A percentile compares a stretch with the other conserved stretches of the same genome.
Evolutionary conservation across 1,139 yeast genomes (phyloP).

Genomic region (Yamadazyma spencermartinsiae): DNA sequence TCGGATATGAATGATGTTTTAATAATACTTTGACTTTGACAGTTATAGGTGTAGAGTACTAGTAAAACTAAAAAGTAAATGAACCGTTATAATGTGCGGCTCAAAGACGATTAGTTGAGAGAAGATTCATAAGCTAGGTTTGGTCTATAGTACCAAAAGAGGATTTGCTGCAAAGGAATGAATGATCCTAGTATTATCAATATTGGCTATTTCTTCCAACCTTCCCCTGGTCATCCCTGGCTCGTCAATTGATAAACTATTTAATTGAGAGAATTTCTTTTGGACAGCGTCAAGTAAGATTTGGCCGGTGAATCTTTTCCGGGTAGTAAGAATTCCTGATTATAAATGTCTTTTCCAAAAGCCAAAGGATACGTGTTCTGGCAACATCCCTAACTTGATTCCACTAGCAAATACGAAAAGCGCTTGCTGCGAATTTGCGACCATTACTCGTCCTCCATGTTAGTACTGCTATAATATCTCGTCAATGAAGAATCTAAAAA

Average conservation of each 20-base stretch:
- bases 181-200: slow-evolving; percentile 33
- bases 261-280: slow-evolving; percentile 19
- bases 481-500: too few relatives aligned
- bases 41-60: too few relatives aligned
- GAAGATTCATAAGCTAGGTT: too few relatives aligned
- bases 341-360: slow-evolving; percentile 24
- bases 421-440: too few relatives aligned
- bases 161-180: slow-evolving; percentile 31
- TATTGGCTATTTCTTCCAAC: slow-evolving; percentile 5
- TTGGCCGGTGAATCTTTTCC: slow-evolving; percentile 20
- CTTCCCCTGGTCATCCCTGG: slow-evolving; percentile 17
- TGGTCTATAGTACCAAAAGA: slow-evolving; percentile 42
- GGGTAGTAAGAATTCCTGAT: slow-evolving; percentile 25
- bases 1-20: too few relatives aligned
- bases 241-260: slow-evolving; percentile 32
- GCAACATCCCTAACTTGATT: slow-evolving; percentile 25
- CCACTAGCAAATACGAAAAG: too few relatives aligned
- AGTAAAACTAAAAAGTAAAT: too few relatives aligned
- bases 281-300: slow-evolving; percentile 25
- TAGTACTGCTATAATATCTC: too few relatives aligned
- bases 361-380: slow-evolving; percentile 30
- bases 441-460: too few relatives aligned
- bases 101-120: too few relatives aligned
- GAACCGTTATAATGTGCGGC: too few relatives aligned
- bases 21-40: too few relatives aligned